These are phyloP conservation scores for Debaryomycetaceae sp. DNA, from an alignment of 1,139 yeast genomes.

Conservation along the genomic window DNA sequence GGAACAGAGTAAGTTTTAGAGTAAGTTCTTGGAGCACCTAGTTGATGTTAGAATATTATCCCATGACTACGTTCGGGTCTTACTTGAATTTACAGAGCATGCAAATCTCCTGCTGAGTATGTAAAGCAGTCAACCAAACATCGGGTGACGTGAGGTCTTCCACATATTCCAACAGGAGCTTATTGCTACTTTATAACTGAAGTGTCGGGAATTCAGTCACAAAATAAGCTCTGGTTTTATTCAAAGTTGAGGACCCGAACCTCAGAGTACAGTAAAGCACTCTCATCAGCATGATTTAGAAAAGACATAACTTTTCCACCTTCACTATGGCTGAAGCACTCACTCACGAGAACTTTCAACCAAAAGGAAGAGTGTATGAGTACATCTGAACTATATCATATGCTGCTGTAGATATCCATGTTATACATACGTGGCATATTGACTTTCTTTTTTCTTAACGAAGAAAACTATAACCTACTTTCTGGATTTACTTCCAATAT, in stretches of 20 bases:
- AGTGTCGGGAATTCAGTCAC: slow-evolving; percentile 88
- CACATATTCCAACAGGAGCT: not conserved
- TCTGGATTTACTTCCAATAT: not conserved
- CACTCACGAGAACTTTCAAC: too few relatives aligned
- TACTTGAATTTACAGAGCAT: not conserved
- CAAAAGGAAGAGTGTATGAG: too few relatives aligned
- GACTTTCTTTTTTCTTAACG: slow-evolving; percentile 15
- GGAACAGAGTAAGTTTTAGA: slow-evolving; percentile 99
- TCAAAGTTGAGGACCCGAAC: slow-evolving; percentile 69
- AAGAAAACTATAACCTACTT: not conserved
- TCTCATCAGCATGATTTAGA: not conserved
- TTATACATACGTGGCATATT: slow-evolving; percentile 57
- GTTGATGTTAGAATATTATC: slow-evolving; percentile 24
- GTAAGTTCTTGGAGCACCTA: slow-evolving; percentile 98
- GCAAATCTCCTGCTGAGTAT: not conserved
- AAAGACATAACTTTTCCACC: slow-evolving; percentile 1
- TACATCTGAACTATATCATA: not conserved
- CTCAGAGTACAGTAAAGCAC: slow-evolving; percentile 26
- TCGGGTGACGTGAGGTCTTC: too few relatives aligned
- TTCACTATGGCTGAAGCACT: not conserved
- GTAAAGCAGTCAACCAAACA: too few relatives aligned
- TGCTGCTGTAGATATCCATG: not conserved
- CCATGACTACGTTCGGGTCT: not conserved
- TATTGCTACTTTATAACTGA: slow-evolving; percentile 45
- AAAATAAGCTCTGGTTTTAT: slow-evolving; percentile 28